phyloP scores from a whole-genome alignment of 305 asterid species.

The Rubia balearica region DNA sequence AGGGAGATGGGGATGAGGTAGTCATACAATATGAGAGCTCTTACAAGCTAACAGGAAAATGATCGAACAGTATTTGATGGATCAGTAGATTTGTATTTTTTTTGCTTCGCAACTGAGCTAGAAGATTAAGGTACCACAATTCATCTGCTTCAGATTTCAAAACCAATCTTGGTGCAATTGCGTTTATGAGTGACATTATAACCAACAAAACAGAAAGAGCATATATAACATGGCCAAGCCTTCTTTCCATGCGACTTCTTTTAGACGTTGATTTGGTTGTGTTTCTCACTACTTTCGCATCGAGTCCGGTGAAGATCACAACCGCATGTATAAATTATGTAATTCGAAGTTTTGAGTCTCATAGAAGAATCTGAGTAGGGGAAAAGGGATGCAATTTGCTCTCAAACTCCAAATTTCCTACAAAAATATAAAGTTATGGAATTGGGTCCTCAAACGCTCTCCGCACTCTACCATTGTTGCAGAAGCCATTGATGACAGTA shows the following conservation, averaged over 20 bases:
- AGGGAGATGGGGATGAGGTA: conserved; percentile 85
- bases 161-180: conserved; percentile 50
- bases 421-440: conserved; percentile 72
- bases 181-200: conserved; percentile 57
- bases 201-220: conserved; percentile 57
- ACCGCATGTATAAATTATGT: conserved; percentile 72
- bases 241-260: conserved; percentile 69
- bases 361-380: conserved; percentile 72
- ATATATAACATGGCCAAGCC: conserved; percentile 80
- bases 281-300: conserved; percentile 89
- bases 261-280: conserved; percentile 82
- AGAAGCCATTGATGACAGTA: conserved; percentile 40
- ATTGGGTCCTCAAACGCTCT: conserved; percentile 80
- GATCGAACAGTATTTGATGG: conserved; percentile 45
- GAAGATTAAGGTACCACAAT: conserved; percentile 55
- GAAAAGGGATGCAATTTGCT: conserved; percentile 59
- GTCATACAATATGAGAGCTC: conserved; percentile 80
- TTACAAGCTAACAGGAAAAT: conserved; percentile 67
- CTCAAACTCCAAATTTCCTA: conserved; percentile 74
- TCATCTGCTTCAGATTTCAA: conserved; percentile 48
- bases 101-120: conserved; percentile 25
- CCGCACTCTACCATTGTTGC: conserved; percentile 40
- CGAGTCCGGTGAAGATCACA: conserved; percentile 77
- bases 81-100: conserved; percentile 35
- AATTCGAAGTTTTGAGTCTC: conserved; percentile 90